Base-by-base conservation (phyloP, 345 rosid species). In the Salix viminalis region DNA sequence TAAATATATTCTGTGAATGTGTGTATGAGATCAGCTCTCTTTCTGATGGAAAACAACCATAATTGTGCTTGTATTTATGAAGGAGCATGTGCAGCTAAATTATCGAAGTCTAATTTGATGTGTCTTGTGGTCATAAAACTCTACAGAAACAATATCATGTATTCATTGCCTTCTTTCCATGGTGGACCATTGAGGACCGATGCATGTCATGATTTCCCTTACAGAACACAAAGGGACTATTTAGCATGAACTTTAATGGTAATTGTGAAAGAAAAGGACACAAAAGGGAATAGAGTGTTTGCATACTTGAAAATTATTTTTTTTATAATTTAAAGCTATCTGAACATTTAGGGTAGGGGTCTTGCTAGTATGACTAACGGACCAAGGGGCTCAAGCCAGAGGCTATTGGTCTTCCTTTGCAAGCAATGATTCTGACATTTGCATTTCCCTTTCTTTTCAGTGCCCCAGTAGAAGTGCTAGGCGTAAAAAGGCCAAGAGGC, bases 381-480 rank as follows among this genome's bases (percentile, higher is more conserved):
- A 26, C 61, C 8, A 34, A 39, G 15, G 26, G 50, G 15, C 28
- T 73, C 58, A 24, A 41, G 64, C 23, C 5, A 8, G 23, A 56
- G 46, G 74, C 65, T 71, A 13, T 5, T 54, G 21, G 19, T 16
- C 16, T 50, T 34, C 60, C 41, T 32, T n/a, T 30, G 52, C 42
- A 5, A 70, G 24, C 67, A 24, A 39, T 69, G 62, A 60, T 52
- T 76, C 65, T 66, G 68, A 50, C 54, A 54, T 15, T 36, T 74
- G 56, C 30, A 14, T 18, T 62, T 5, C 67, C 42, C 3, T 77
- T 70, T 80, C 39, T 84, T 79, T 12, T 79, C 78, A 91, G 99
- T 67, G 77, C 9, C 97, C 95, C 32, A 92, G 99, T 79, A 85
- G 99, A 83, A 96, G 92, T 82, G 93, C 98, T 80, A 89, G 97